These are phyloP conservation scores for Pleurotus cornucopiae DNA, from an alignment of 768 basidiomycete species.

Conservation along the genomic window DNA sequence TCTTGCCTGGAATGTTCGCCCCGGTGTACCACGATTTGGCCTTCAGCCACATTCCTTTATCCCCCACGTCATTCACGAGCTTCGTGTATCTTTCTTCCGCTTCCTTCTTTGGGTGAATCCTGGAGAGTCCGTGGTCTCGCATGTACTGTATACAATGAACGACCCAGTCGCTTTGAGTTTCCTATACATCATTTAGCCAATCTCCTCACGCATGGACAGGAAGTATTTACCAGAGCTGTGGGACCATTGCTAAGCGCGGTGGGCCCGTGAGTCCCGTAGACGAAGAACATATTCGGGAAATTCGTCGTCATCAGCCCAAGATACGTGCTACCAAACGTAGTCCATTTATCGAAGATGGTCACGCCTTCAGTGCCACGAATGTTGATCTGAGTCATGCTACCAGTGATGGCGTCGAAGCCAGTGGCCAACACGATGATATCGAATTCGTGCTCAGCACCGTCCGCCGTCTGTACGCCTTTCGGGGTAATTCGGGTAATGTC, in stretches of 20 bases:
- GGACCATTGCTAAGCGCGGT: slow-evolving; percentile 23
- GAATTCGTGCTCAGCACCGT: slow-evolving; percentile 16
- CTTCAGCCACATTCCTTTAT: slow-evolving; percentile 12
- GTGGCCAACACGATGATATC: slow-evolving; percentile 21
- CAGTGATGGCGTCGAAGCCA: slow-evolving; percentile 21
- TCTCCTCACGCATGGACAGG: neutral
- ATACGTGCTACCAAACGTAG: slow-evolving; percentile 16
- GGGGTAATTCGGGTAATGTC: slow-evolving; percentile 17
- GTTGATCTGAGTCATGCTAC: slow-evolving; percentile 18
- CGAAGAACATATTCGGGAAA: slow-evolving; percentile 24
- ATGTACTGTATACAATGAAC: slow-evolving; percentile 15
- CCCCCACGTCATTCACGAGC: slow-evolving; percentile 12
- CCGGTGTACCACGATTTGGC: slow-evolving; percentile 23
- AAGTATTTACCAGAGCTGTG: slow-evolving; percentile 17
- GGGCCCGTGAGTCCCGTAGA: slow-evolving; percentile 21
- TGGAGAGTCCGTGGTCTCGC: slow-evolving; percentile 11
- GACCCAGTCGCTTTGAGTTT: slow-evolving; percentile 22
- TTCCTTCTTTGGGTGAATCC: slow-evolving; percentile 10
- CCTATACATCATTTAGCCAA: slow-evolving; percentile 9
- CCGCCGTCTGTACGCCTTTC: slow-evolving; percentile 16
- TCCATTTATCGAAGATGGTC: slow-evolving; percentile 19
- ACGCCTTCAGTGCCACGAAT: slow-evolving; percentile 17
- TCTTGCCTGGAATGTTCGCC: slow-evolving; percentile 21
- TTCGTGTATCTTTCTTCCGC: slow-evolving; percentile 12
- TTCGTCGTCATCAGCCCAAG: slow-evolving; percentile 17